A percentile compares a stretch with the other conserved stretches of the same genome.
phyloP scores from a whole-genome alignment of 768 basidiomycete species.

The Ramaria sp. region DNA sequence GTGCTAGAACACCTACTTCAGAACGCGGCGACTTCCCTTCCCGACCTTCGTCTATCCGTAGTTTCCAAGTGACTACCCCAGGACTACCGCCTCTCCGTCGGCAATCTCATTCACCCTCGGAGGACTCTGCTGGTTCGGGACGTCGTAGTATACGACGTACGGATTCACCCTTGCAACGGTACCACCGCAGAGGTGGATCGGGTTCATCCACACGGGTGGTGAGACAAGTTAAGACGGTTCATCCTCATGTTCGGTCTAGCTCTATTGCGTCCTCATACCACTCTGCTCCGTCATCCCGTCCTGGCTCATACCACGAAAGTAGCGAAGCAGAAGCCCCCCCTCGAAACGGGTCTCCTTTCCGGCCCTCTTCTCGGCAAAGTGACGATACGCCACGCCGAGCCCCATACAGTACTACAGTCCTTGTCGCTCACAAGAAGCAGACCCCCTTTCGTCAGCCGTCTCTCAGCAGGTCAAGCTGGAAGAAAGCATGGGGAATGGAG shows the following conservation, averaged over 20 bases:
- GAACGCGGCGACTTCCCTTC: slow-evolving; percentile 72
- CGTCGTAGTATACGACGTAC: slow-evolving; percentile 38
- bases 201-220: slow-evolving; percentile 78
- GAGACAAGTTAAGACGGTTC: slow-evolving; percentile 41
- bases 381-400: slow-evolving; percentile 35
- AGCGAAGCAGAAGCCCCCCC: slow-evolving; percentile 55
- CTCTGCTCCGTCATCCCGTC: slow-evolving; percentile 66
- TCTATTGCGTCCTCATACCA: slow-evolving; percentile 71
- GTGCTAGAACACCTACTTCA: slow-evolving; percentile 79
- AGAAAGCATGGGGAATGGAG: slow-evolving; percentile 80
- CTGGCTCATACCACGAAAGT: slow-evolving; percentile 65
- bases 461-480: slow-evolving; percentile 52
- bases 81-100: slow-evolving; percentile 23
- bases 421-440: slow-evolving; percentile 73
- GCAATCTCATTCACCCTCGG: slow-evolving; percentile 67
- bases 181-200: slow-evolving; percentile 71
- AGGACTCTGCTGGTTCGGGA: slow-evolving; percentile 60
- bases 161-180: slow-evolving; percentile 61
- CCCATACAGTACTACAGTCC: slow-evolving; percentile 38
- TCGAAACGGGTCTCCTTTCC: slow-evolving; percentile 50
- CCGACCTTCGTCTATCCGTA: slow-evolving; percentile 78
- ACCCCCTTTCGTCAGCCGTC: slow-evolving; percentile 59
- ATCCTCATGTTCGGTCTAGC: slow-evolving; percentile 59
- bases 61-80: slow-evolving; percentile 40
- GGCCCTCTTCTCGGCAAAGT: slow-evolving; percentile 32